Percentiles rank a stretch among this genome's conserved stretches.
Conservation (phyloP, 768 basidiomycete genomes). For the Asterophora parasitica region DNA sequence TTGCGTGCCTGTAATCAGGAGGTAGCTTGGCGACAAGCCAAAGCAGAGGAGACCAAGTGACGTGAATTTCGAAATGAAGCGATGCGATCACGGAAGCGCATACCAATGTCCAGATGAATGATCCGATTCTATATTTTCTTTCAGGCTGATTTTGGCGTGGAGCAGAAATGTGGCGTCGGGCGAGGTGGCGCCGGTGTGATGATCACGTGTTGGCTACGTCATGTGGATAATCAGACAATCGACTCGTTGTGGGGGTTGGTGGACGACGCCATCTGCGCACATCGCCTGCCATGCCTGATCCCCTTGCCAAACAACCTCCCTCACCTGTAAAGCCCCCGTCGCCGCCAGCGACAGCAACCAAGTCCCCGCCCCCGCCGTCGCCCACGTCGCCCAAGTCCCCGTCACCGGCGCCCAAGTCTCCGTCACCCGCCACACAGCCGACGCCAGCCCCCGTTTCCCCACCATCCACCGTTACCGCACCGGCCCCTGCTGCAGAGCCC, state of each 20-base stretch:
- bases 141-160: no score
- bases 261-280: constrained; percentile 1
- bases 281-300: constrained; percentile 6
- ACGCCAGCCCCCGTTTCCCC: not conserved
- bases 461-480: not conserved
- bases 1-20: no score
- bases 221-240: constrained; percentile 16
- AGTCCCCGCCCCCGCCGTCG: not conserved
- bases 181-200: no score
- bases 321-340: not conserved
- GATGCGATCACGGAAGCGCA: no score
- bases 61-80: no score
- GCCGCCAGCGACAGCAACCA: not conserved
- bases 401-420: not conserved
- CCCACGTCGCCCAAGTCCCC: not conserved
- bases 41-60: no score
- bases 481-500: not conserved
- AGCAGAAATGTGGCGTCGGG: no score
- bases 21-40: no score
- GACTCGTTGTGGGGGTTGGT: not conserved
- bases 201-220: constrained; percentile 15
- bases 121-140: no score
- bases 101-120: no score
- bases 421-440: not conserved
- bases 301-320: not conserved